phyloP scores from a whole-genome alignment of 2,329 filamentous ascomycete species.

The Lasiodiplodia hormozganensis region DNA sequence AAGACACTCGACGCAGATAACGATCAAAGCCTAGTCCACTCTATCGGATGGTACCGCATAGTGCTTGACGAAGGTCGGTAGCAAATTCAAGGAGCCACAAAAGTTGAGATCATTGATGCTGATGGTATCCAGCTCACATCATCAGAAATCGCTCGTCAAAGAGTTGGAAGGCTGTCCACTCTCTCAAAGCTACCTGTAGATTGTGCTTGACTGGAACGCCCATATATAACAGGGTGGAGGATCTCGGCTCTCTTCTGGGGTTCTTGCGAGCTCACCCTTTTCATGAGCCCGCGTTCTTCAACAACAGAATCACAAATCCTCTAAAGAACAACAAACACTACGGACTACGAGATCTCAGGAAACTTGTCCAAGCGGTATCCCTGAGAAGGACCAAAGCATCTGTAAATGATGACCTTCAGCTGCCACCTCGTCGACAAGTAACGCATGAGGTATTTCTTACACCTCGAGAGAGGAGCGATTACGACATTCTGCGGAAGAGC shows the following conservation, averaged over 20 bases:
- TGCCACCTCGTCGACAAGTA: slow-evolving; percentile 33
- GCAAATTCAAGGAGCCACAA: no score
- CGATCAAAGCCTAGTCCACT: no score
- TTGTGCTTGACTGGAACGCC: slow-evolving; percentile 30
- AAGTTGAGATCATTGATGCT: no score
- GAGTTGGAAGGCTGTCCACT: no score
- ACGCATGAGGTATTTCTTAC: slow-evolving; percentile 32
- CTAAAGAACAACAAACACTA: not conserved
- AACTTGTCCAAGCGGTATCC: not conserved
- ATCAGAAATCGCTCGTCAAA: no score
- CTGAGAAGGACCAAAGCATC: slow-evolving; percentile 5
- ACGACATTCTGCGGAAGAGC: slow-evolving; percentile 36
- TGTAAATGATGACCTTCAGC: slow-evolving; percentile 23
- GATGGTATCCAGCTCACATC: no score
- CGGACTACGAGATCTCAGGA: not conserved
- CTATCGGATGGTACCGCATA: no score
- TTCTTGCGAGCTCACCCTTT: slow-evolving; percentile 22
- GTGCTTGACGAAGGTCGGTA: no score
- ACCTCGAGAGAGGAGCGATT: slow-evolving; percentile 32
- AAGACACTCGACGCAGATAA: no score
- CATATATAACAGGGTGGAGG: slow-evolving; percentile 21
- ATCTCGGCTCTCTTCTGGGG: slow-evolving; percentile 24
- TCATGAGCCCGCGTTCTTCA: slow-evolving; percentile 26
- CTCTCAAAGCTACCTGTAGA: slow-evolving; percentile 10
- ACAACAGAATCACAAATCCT: not conserved